Conservation (phyloP, 305 asterid species). For the Solanum hybrid region DNA sequence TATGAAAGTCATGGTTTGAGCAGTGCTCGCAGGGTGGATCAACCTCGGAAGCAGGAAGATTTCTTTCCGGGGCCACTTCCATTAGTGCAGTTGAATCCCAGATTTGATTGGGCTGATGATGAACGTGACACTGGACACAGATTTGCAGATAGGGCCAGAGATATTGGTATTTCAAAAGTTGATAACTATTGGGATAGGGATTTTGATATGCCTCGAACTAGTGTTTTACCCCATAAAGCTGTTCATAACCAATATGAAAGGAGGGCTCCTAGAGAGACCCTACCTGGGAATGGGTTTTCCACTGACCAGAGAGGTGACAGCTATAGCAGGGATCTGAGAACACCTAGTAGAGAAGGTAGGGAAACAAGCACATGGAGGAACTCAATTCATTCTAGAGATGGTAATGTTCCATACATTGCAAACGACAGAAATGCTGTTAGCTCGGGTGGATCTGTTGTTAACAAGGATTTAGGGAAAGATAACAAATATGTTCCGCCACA, state of each 20-base stretch:
- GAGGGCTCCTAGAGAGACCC: slow-evolving; percentile 56
- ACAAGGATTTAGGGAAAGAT: slow-evolving; percentile 39
- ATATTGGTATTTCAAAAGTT: slow-evolving; percentile 44
- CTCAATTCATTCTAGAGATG: slow-evolving; percentile 37
- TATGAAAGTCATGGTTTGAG: slow-evolving; percentile 29
- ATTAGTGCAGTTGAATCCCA: slow-evolving; percentile 64
- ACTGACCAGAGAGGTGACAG: slow-evolving; percentile 47
- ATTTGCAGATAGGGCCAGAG: slow-evolving; percentile 59
- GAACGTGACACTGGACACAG: slow-evolving; percentile 94
- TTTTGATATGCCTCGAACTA: slow-evolving; percentile 72
- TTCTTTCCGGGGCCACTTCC: slow-evolving; percentile 68
- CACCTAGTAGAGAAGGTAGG: slow-evolving; percentile 50
- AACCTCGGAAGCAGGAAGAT: slow-evolving; percentile 39
- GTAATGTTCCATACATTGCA: slow-evolving; percentile 31
- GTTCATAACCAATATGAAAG: slow-evolving; percentile 41
- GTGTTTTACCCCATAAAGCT: slow-evolving; percentile 55
- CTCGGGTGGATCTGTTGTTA: slow-evolving; percentile 30
- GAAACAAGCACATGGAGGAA: slow-evolving; percentile 56
- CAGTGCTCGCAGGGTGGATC: slow-evolving; percentile 25
- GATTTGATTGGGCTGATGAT: slow-evolving; percentile 99
- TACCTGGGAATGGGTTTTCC: slow-evolving; percentile 48
- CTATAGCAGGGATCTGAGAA: slow-evolving; percentile 39
- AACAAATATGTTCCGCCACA: slow-evolving; percentile 35
- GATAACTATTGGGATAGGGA: slow-evolving; percentile 83
- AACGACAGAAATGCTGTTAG: slow-evolving; percentile 31